These are phyloP conservation scores for Cladosporium austrohemisphaericum DNA, from an alignment of 2,329 filamentous ascomycete species.

Conservation along the genomic window DNA sequence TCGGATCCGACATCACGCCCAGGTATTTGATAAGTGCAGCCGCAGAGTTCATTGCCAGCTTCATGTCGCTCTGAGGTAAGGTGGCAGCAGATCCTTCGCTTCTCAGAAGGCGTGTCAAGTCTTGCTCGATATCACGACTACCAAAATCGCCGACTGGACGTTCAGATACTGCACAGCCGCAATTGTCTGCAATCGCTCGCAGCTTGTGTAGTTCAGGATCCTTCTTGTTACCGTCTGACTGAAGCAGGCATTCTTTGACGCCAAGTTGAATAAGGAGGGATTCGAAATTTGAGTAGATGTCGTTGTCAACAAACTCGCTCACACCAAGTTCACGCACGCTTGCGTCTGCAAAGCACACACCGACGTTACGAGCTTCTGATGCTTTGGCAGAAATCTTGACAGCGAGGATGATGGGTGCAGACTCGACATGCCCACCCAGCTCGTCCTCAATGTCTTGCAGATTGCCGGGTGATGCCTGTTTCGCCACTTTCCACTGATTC, in stretches of 20 bases:
- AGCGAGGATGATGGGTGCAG: constrained; percentile 88
- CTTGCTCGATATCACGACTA: constrained; percentile 91
- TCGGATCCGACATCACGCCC: constrained; percentile 80
- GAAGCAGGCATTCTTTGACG: constrained; percentile 88
- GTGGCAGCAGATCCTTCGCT: constrained; percentile 75
- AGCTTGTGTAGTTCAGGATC: constrained; percentile 87
- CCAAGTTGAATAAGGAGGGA: constrained; percentile 93
- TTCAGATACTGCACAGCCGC: constrained; percentile 85
- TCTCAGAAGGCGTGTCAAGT: constrained; percentile 79
- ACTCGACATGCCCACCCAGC: constrained; percentile 78
- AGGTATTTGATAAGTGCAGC: constrained; percentile 93
- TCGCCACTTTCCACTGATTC: constrained; percentile 87
- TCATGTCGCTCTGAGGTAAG: constrained; percentile 85
- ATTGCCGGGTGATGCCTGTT: constrained; percentile 85
- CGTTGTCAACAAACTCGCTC: constrained; percentile 98
- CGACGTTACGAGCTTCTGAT: constrained; percentile 77
- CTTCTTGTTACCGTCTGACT: constrained; percentile 72
- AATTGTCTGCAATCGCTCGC: constrained; percentile 83
- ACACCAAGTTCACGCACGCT: constrained; percentile 93
- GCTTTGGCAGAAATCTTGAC: constrained; percentile 91
- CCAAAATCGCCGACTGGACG: constrained; percentile 73
- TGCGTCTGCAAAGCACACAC: constrained; percentile 96
- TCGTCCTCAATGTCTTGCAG: constrained; percentile 97
- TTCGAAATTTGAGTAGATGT: constrained; percentile 97
- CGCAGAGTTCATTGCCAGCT: constrained; percentile 92